These are phyloP conservation scores for Eleusine indica DNA, from an alignment of 176 grass and related monocot genomes.

Conservation along the genomic window DNA sequence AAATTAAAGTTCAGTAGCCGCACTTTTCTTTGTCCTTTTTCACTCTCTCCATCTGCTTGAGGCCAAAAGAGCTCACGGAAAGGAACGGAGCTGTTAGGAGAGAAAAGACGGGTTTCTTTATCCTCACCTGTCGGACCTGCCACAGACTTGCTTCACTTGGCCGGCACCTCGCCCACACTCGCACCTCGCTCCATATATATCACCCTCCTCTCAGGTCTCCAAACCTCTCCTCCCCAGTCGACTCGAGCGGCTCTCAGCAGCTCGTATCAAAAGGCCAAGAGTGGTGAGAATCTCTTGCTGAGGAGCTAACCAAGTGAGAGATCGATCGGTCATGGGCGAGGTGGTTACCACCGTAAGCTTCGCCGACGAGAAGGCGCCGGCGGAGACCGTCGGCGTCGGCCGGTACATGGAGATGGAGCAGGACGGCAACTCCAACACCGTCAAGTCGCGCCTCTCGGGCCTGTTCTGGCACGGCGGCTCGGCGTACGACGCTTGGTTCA, in stretches of 20 bases:
- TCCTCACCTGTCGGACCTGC: slow-evolving; percentile 34
- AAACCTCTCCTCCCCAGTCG: slow-evolving; percentile 1
- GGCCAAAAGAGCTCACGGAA: slow-evolving; percentile 45
- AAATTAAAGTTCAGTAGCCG: background rate
- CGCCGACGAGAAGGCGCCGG: slow-evolving; percentile 79
- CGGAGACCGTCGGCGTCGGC: slow-evolving; percentile 70
- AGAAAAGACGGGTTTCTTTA: slow-evolving; percentile 53
- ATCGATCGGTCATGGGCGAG: slow-evolving; percentile 49
- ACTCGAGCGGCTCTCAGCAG: background rate
- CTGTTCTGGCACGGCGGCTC: slow-evolving; percentile 98
- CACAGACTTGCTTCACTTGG: slow-evolving; percentile 17
- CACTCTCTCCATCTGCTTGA: slow-evolving; percentile 2
- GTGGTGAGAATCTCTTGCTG: background rate
- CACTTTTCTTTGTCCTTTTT: slow-evolving; percentile 16
- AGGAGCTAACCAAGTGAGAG: background rate
- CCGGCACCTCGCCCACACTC: background rate
- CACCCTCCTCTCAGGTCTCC: background rate
- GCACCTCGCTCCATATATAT: slow-evolving; percentile 38
- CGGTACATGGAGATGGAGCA: slow-evolving; percentile 93
- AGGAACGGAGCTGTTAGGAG: slow-evolving; percentile 47
- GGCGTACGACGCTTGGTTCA: slow-evolving; percentile 98
- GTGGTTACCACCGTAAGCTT: slow-evolving; percentile 36
- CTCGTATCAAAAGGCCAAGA: background rate
- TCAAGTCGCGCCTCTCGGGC: slow-evolving; percentile 78
- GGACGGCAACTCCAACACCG: slow-evolving; percentile 49